Evolutionary conservation across 2,329 filamentous ascomycete genomes (phyloP), one percentile per base, ranked within the genome.

Genomic region (Paraphoma sp.): DNA sequence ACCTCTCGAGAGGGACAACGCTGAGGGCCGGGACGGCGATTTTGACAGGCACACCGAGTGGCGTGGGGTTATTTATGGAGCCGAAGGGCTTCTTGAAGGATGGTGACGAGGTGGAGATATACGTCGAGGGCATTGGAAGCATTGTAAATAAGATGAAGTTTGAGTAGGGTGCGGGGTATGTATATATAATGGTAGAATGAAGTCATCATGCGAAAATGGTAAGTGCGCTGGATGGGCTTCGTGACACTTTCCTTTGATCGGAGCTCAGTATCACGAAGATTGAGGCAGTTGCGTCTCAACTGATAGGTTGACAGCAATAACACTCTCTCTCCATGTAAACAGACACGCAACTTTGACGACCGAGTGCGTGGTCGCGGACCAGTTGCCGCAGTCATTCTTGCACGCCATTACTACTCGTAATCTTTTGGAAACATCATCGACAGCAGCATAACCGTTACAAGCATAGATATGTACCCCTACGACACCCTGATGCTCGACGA

Each of bases 41-140:
- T 41, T 79, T 84, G 77, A 84, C 82, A 4, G 82, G 82, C 2
- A 84, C 82, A 2, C 81, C 81, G 45, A 71, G 68, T 57, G 76
- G 76, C 2, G 74, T 78, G 9, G 76, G 73, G 1, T 28, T 75
- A 29, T 75, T 75, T 30, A 74, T 73, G 74, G 64, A 74, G 31
- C 74, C 74, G 0, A 79, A 79, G 59, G 69, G 67, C 0, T 77
- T 75, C 38, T 45, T 77, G 48, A 66, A 62, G 51, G 70, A 76
- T 63, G 74, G 74, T 0, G 74, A 75, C 64, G 68, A 64, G 31
- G 73, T 76, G 1, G 72, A 75, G 62, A 66, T 76, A 14, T 59
- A 68, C 45, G 71, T 74, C 0, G 67, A 75, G 51, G 73, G 73
- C 1, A 72, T 76, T 56, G 74, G 73, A 7, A 73, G 70, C 53